phyloP scores from a whole-genome alignment of 1,139 yeast genomes.

The Pichia sp. region DNA sequence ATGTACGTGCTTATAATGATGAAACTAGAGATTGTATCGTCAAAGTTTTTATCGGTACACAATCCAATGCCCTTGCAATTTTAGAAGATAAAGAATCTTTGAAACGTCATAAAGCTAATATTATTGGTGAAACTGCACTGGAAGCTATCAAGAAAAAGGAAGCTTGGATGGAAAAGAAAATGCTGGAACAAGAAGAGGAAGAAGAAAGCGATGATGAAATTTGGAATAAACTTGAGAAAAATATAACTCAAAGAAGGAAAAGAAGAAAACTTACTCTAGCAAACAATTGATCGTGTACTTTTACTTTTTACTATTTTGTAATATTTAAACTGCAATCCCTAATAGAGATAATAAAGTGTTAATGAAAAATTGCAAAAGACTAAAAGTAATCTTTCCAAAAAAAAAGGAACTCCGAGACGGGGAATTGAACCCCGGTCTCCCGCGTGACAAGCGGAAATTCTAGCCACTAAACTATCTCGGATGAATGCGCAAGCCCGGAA shows the following conservation, averaged over 20 bases:
- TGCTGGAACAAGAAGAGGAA: conserved; percentile 25
- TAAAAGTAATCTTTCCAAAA: neutral
- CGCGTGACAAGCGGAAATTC: conserved; percentile 16
- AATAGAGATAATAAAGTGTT: neutral
- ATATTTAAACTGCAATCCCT: too few relatives aligned
- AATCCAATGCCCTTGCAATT: conserved; percentile 51
- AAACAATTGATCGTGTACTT: neutral
- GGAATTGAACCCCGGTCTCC: conserved; percentile 16
- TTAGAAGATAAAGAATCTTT: conserved; percentile 41
- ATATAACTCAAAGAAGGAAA: conserved; percentile 22
- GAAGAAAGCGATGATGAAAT: conserved; percentile 28
- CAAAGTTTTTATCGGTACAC: conserved; percentile 71
- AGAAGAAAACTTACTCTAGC: conserved; percentile 19
- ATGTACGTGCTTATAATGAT: conserved; percentile 67
- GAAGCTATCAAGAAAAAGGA: conserved; percentile 23
- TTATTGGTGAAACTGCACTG: conserved; percentile 11
- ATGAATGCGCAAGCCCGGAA: conserved; percentile 3
- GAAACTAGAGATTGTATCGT: conserved; percentile 51
- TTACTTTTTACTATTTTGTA: neutral
- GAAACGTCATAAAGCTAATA: conserved; percentile 24
- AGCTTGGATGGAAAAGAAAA: conserved; percentile 37
- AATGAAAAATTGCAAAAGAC: neutral
- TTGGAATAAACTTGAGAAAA: conserved; percentile 25
- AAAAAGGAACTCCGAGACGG: conserved; percentile 12
- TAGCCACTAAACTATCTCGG: conserved; percentile 15